Conservation (phyloP, 306 rosid genomes). For the Senna tora region DNA sequence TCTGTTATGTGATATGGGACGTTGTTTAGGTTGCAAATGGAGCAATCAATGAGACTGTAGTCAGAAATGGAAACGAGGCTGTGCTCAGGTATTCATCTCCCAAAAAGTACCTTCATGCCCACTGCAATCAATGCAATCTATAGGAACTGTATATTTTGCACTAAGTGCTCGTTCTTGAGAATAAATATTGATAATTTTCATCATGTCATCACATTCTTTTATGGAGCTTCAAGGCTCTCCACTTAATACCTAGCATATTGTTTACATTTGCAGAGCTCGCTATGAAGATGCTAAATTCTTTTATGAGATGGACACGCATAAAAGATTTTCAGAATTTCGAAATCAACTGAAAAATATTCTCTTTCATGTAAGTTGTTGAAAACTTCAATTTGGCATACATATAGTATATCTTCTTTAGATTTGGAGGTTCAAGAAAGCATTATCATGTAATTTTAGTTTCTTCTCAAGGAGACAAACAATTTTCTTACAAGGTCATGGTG, state of each 20-base stretch:
- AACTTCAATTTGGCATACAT: background rate
- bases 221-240: slow-evolving; percentile 19
- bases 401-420: background rate
- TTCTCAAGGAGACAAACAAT: slow-evolving; percentile 8
- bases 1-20: slow-evolving; percentile 27
- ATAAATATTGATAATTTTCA: slow-evolving; percentile 3
- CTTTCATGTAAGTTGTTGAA: slow-evolving; percentile 72
- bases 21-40: slow-evolving; percentile 85
- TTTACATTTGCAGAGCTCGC: slow-evolving; percentile 75
- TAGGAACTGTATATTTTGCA: background rate
- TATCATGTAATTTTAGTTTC: slow-evolving; percentile 22
- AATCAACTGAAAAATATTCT: slow-evolving; percentile 77
- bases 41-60: slow-evolving; percentile 65
- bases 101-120: too few relatives aligned
- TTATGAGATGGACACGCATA: slow-evolving; percentile 76
- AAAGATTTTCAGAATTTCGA: slow-evolving; percentile 74
- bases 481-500: slow-evolving; percentile 7
- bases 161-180: slow-evolving; percentile 14
- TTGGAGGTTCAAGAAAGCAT: slow-evolving; percentile 29
- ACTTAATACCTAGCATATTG: slow-evolving; percentile 14
- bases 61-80: slow-evolving; percentile 94
- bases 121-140: too few relatives aligned
- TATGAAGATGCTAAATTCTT: slow-evolving; percentile 98
- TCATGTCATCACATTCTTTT: slow-evolving; percentile 10
- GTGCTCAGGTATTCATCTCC: slow-evolving; percentile 78